Conservation (phyloP, 208 protist species). For the Phytomonas sp. region DNA sequence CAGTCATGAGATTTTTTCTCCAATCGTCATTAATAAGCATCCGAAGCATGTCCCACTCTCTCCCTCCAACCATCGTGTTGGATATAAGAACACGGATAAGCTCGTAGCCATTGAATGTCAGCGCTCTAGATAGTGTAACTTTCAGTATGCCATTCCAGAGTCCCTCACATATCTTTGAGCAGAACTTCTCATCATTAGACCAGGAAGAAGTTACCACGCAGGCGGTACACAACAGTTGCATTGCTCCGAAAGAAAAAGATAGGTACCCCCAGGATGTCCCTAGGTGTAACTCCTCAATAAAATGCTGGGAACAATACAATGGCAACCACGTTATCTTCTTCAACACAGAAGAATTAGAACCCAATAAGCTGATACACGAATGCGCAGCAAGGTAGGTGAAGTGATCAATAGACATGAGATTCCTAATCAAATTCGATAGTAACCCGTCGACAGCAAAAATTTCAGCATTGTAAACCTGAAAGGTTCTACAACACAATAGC, state of each 20-base stretch:
- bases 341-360: background rate
- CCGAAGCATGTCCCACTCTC: background rate
- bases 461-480: background rate
- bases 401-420: background rate
- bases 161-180: background rate
- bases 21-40: background rate
- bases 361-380: background rate
- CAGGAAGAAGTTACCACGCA: background rate
- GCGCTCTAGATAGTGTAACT: background rate
- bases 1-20: background rate
- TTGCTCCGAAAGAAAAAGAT: background rate
- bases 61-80: background rate
- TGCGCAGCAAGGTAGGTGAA: background rate
- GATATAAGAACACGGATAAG: constrained; percentile 2
- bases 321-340: background rate
- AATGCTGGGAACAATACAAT: background rate
- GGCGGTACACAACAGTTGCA: background rate
- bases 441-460: background rate
- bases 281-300: background rate
- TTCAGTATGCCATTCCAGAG: background rate
- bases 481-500: background rate
- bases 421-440: background rate
- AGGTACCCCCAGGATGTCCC: background rate
- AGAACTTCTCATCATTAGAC: background rate
- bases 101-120: constrained; percentile 1